A percentile compares a stretch with the other conserved stretches of the same genome.
Evolutionary conservation across 345 rosid species (phyloP).

Genomic region (Raphanus sativus): DNA sequence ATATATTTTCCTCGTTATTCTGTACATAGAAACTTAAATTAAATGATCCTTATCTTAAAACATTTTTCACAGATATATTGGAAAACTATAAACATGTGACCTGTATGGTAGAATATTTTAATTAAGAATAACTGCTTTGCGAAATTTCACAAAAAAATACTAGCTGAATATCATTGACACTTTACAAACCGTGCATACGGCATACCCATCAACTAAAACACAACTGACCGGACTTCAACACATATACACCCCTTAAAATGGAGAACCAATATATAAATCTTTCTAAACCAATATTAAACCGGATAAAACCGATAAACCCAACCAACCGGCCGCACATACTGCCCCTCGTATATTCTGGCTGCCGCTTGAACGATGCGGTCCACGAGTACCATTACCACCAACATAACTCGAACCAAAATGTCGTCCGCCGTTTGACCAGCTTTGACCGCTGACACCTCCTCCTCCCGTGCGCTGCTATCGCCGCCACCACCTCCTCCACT

Average conservation of each 20-base stretch:
- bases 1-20: neutral
- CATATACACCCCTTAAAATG: neutral
- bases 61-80: neutral
- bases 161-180: neutral
- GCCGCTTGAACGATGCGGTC: neutral
- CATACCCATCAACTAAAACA: neutral
- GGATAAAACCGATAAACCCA: neutral
- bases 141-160: no score
- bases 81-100: neutral
- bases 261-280: neutral
- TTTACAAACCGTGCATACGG: neutral
- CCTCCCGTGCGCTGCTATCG: neutral
- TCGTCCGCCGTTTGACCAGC: neutral
- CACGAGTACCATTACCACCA: neutral
- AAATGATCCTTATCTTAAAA: neutral
- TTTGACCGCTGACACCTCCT: neutral
- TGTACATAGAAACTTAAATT: neutral
- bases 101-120: neutral
- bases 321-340: neutral
- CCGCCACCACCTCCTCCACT: constrained; percentile 22
- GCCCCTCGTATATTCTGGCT: neutral
- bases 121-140: no score
- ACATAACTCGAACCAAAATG: neutral
- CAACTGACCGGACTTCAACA: neutral
- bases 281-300: neutral